These are phyloP conservation scores for Phycomyces nitens DNA, from an alignment of 192 early-diverging fungal species.

Conservation along the genomic window DNA sequence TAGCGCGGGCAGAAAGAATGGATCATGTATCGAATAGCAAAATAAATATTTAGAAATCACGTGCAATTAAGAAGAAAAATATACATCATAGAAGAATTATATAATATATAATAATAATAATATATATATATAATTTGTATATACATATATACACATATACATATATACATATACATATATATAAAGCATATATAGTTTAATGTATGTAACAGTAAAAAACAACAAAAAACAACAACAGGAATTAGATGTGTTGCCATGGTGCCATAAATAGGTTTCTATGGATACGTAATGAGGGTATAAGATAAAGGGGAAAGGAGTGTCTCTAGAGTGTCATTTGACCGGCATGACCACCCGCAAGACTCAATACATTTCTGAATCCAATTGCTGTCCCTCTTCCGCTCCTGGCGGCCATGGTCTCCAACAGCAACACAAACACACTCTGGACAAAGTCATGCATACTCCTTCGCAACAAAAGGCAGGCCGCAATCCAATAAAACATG, in stretches of 20 bases:
- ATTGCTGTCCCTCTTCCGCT: neutral
- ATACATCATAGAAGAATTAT: neutral
- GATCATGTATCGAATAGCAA: constrained; percentile 9
- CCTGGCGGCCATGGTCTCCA: neutral
- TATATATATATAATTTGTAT: no score
- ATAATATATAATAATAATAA: neutral
- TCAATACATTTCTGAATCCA: neutral
- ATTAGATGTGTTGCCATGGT: no score
- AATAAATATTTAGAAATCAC: constrained; percentile 16
- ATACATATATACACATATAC: no score
- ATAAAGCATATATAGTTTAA: no score
- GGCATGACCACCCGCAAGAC: neutral
- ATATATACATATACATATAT: no score
- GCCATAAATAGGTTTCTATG: no score
- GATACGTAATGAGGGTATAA: neutral
- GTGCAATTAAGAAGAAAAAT: neutral
- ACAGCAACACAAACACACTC: neutral
- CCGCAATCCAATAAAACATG: neutral
- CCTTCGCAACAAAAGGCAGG: neutral
- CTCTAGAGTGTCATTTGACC: constrained; percentile 2
- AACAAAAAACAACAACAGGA: no score
- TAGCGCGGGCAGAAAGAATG: constrained; percentile 14
- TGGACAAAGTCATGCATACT: neutral
- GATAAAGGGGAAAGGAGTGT: neutral
- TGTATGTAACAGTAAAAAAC: no score